phyloP scores from a whole-genome alignment of 805 yeast genomes.

The Candida odintsovae region DNA sequence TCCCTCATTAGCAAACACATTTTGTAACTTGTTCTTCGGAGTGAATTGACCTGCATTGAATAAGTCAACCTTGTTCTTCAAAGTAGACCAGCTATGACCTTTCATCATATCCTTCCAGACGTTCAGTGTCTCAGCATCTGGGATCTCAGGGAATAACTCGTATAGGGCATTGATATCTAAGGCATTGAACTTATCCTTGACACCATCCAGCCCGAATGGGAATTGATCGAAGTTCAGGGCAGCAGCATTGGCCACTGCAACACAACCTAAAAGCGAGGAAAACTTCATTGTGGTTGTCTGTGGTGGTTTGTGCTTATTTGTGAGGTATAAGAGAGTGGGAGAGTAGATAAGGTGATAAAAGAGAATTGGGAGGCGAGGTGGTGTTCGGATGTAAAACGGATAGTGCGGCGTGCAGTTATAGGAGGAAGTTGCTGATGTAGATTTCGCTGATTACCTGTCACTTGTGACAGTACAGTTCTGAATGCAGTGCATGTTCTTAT shows the following conservation, averaged over 20 bases:
- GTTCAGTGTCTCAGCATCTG: slow-evolving; percentile 10
- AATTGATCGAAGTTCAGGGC: neutral
- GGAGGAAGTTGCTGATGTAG: too few relatives aligned
- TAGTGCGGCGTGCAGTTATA: too few relatives aligned
- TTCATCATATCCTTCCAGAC: slow-evolving; percentile 27
- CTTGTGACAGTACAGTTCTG: too few relatives aligned
- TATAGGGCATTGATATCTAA: neutral
- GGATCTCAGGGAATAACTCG: neutral
- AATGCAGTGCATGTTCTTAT: too few relatives aligned
- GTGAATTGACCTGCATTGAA: slow-evolving; percentile 11
- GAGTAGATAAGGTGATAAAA: neutral
- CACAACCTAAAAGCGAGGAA: neutral
- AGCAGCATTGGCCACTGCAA: neutral
- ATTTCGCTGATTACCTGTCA: too few relatives aligned
- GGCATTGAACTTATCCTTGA: neutral
- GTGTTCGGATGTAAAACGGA: too few relatives aligned
- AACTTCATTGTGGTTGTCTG: neutral
- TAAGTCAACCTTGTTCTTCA: slow-evolving; percentile 8
- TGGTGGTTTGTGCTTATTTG: neutral
- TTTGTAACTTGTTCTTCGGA: slow-evolving; percentile 13
- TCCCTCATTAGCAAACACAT: slow-evolving; percentile 2
- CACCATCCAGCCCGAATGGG: neutral
- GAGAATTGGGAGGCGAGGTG: too few relatives aligned
- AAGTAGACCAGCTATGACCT: slow-evolving; percentile 24
- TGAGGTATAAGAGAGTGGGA: neutral